Evolutionary conservation across 805 yeast species (phyloP), one percentile per base, ranked within the genome.

Genomic region (Myxozyma kluyveri): DNA sequence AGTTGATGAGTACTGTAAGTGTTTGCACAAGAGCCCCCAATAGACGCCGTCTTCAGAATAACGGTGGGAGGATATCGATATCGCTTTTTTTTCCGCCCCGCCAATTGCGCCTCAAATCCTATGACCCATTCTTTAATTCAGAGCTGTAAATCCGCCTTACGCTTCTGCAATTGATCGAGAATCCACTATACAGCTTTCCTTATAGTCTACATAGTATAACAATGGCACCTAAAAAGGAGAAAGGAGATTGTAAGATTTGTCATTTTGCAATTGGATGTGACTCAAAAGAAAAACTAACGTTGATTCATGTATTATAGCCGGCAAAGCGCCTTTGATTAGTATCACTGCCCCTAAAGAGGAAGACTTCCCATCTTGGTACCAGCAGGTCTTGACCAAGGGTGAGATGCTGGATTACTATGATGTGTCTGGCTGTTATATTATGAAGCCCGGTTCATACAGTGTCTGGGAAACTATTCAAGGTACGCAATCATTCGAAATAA

Each of bases 341-440:
- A 91, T 93, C 69, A 93, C 98, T 42, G 95, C 86, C 46, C 96
- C 88, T 72, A 93, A 93, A 74, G 80, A 82, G 58, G 76, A 81
- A 65, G 99, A 93, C 69, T 93, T 93, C 77, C 83, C 99, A 57
- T 82, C 89, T 47, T 93, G 99, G 99, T 93, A 93, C 75, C 90
- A 90, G 65, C 99, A 93, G 76, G 84, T 95, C 54, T 79, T 90
- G 61, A 86, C 95, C 65, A 93, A 93, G 74, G 95, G 96, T 72
- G 99, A 93, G 72, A 88, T 95, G 96, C 79, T 93, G 65, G 99
- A 95, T 70, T 93, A 93, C 77, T 93, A 93, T 68, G 99, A 95
- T 68, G 98, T 93, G 46, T 89, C 97, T 47, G 99, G 99, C 64
- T 93, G 99, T 77, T 93, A 93, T 72, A 93, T 93, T 65, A 76